Percentiles rank a stretch among this genome's conserved stretches.
These are phyloP conservation scores for Ophiostoma sp. DNA, from an alignment of 2,329 filamentous ascomycete genomes.

Conservation along the genomic window DNA sequence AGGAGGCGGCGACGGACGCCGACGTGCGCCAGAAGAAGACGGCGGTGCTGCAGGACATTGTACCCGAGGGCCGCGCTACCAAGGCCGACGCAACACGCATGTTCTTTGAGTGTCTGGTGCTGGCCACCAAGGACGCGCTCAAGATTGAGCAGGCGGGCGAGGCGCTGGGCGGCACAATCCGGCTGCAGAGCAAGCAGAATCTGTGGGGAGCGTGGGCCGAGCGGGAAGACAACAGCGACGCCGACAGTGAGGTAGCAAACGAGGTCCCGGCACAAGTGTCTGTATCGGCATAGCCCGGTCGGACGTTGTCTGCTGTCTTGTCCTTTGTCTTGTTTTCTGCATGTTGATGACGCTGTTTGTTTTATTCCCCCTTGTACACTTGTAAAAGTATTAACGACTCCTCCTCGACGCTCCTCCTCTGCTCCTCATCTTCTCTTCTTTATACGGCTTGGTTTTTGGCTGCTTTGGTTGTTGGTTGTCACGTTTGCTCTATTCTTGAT, in stretches of 20 bases:
- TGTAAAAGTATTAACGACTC: conserved; percentile 14
- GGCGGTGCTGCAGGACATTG: conserved; percentile 84
- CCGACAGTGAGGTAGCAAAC: neutral
- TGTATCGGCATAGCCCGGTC: conserved; percentile 10
- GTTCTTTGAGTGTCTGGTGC: conserved; percentile 95
- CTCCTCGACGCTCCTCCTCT: neutral
- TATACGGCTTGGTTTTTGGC: neutral
- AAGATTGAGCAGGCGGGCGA: conserved; percentile 83
- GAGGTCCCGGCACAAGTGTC: conserved; percentile 16
- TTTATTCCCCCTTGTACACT: conserved; percentile 15
- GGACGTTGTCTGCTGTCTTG: neutral
- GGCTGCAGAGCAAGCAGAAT: conserved; percentile 85
- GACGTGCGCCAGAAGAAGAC: conserved; percentile 68
- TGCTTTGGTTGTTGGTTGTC: conserved; percentile 10
- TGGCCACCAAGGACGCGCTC: conserved; percentile 96
- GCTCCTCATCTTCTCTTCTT: neutral
- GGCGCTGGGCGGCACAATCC: conserved; percentile 69
- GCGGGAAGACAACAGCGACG: conserved; percentile 30
- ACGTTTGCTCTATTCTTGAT: neutral
- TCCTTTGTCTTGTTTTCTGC: neutral
- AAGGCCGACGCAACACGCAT: conserved; percentile 96
- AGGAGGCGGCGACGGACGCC: conserved; percentile 61
- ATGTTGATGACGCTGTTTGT: conserved; percentile 11
- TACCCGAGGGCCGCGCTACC: conserved; percentile 74
- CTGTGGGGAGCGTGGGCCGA: conserved; percentile 98